Percentiles rank a stretch among this genome's conserved stretches.
phyloP scores from a whole-genome alignment of 192 early-diverging fungal species.

The Backusella parvicylindrica region DNA sequence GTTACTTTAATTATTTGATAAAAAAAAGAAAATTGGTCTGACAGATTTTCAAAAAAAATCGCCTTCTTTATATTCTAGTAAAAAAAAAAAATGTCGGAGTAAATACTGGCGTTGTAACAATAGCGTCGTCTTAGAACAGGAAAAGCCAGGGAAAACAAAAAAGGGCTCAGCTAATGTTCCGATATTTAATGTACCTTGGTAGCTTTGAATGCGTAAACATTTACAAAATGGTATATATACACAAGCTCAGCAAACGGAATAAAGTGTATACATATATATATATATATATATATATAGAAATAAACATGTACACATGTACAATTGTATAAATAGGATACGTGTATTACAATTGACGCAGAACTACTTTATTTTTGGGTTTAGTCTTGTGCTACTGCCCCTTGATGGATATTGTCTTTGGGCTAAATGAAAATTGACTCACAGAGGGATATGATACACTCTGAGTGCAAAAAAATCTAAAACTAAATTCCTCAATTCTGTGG shows the following conservation, averaged over 20 bases:
- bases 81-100: neutral
- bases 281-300: neutral
- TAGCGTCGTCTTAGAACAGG: neutral
- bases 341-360: neutral
- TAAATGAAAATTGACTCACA: slow-evolving; percentile 1
- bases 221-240: neutral
- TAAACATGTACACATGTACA: neutral
- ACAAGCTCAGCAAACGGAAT: neutral
- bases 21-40: neutral
- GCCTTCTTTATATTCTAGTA: neutral
- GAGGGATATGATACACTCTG: neutral
- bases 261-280: neutral
- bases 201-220: neutral
- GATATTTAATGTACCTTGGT: neutral
- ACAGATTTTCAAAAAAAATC: slow-evolving; percentile 1
- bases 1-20: neutral
- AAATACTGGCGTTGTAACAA: neutral
- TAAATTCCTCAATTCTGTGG: neutral
- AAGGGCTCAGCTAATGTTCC: neutral
- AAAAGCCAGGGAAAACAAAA: neutral
- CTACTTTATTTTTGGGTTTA: neutral
- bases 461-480: neutral
- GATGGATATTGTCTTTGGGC: neutral
- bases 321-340: slow-evolving; percentile 5
- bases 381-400: neutral